Percentiles rank a stretch among this genome's conserved stretches.
Evolutionary conservation across 495 filamentous ascomycete genomes (phyloP).

Genomic region (Aspergillus nidulans): DNA sequence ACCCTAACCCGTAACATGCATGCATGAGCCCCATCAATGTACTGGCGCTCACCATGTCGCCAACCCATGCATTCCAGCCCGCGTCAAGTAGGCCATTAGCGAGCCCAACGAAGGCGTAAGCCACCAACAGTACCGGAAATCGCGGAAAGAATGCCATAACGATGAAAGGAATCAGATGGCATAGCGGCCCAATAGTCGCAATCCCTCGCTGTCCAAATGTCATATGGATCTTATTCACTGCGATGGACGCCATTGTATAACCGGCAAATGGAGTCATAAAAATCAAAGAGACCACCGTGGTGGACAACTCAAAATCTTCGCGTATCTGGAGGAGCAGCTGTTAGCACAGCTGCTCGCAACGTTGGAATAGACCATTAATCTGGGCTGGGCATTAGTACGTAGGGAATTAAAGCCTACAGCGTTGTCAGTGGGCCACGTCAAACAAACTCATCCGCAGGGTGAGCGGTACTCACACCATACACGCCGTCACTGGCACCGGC

Average conservation of each 20-base stretch:
- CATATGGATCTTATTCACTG: slow-evolving; percentile 50
- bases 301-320: slow-evolving; percentile 49
- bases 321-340: slow-evolving; percentile 35
- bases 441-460: neutral
- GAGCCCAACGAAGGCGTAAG: slow-evolving; percentile 50
- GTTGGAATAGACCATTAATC: neutral
- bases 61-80: slow-evolving; percentile 58
- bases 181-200: slow-evolving; percentile 55
- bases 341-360: neutral
- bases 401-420: slow-evolving; percentile 52
- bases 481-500: slow-evolving; percentile 71
- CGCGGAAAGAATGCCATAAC: slow-evolving; percentile 49
- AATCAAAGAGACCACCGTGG: slow-evolving; percentile 46
- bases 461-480: slow-evolving; percentile 52
- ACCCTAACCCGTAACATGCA: slow-evolving; percentile 49
- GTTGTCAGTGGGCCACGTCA: slow-evolving; percentile 11
- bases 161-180: slow-evolving; percentile 54
- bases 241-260: slow-evolving; percentile 45
- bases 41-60: slow-evolving; percentile 50
- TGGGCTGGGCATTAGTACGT: slow-evolving; percentile 21
- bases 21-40: slow-evolving; percentile 51
- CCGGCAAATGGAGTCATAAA: slow-evolving; percentile 54
- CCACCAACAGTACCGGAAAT: slow-evolving; percentile 47
- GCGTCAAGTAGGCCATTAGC: slow-evolving; percentile 52
- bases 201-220: slow-evolving; percentile 66